A percentile compares a stretch with the other conserved stretches of the same genome.
Conservation (phyloP, 192 early-diverging fungal species). For the Backusella australiensis region DNA sequence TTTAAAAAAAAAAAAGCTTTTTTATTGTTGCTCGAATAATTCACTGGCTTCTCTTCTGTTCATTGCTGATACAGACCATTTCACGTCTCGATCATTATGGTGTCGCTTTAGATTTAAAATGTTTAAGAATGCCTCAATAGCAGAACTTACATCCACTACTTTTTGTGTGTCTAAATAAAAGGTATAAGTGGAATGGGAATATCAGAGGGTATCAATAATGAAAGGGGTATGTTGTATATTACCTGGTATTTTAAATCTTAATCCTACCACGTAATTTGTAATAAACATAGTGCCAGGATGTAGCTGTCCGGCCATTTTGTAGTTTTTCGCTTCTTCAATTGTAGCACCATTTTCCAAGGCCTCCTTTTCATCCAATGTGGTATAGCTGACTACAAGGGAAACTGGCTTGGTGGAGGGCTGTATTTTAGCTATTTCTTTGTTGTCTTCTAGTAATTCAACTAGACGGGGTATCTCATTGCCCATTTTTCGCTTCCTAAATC, state of each 20-base stretch:
- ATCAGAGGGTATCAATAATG: not conserved
- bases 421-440: not conserved
- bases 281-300: constrained; percentile 20
- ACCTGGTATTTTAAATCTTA: not conserved
- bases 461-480: constrained; percentile 12
- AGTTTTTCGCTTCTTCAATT: not conserved
- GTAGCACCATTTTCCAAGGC: constrained; percentile 7
- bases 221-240: not conserved
- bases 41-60: not conserved
- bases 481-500: constrained; percentile 24
- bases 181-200: too few species aligned
- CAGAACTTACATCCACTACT: not conserved
- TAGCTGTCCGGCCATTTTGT: not conserved
- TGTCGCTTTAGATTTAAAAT: not conserved
- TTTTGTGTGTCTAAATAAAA: not conserved
- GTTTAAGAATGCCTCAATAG: not conserved
- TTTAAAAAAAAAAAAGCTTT: not conserved
- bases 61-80: not conserved
- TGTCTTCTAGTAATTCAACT: constrained; percentile 8
- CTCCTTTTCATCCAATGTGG: constrained; percentile 9
- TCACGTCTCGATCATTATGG: constrained; percentile 9
- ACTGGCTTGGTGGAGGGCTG: constrained; percentile 8
- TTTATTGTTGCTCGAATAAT: not conserved
- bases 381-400: not conserved
- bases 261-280: constrained; percentile 19